Evolutionary conservation across 2,329 filamentous ascomycete species (phyloP), one percentile per base, ranked within the genome.

Genomic region (Whalleya microplaca): DNA sequence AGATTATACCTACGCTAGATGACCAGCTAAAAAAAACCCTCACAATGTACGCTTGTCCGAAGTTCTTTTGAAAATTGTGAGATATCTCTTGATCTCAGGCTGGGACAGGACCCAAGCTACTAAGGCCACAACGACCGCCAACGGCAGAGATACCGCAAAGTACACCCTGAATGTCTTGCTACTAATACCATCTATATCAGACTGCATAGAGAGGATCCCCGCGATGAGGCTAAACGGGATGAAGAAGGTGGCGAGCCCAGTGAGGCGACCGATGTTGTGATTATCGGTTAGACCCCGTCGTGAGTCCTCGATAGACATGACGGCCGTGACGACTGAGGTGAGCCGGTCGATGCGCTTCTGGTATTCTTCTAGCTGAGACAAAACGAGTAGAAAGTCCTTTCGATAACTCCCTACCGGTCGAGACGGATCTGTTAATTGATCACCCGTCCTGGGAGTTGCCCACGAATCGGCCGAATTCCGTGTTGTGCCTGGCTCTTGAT

Each of bases 161-260:
- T 66, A 70, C 32, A 62, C 41, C 20, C 47, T 58, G 23, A 64
- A 55, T 2, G 67, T 69, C 18, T 55, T 21, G 3, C 23, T 21
- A 27, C 54, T 56, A n/a, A 64, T 62, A 29, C 8, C 14, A 48
- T 14, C 27, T 27, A 66, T 46, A 23, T 69, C 57, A 3, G 64
- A 52, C 32, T 67, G 66, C 70, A 73, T 72, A 14, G 68, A 70
- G 7, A 72, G 67, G 21, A 69, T 52, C 1, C 62, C 64, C 14
- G 71, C 66, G 2, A 72, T 58, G 12, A 70, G 64, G 45, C 69
- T 70, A 20, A 73, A 56, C 2, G 71, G 71, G 16, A 72, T 69
- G 56, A 72, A 72, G 48, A 73, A 63, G 1, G 70, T 72, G 2
- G 71, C 71, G 2, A 73, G 56, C 66, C 65, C 71, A 0, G 69